Conservation (phyloP, 2,329 filamentous ascomycete genomes). For the Achaetomium macrosporum region DNA sequence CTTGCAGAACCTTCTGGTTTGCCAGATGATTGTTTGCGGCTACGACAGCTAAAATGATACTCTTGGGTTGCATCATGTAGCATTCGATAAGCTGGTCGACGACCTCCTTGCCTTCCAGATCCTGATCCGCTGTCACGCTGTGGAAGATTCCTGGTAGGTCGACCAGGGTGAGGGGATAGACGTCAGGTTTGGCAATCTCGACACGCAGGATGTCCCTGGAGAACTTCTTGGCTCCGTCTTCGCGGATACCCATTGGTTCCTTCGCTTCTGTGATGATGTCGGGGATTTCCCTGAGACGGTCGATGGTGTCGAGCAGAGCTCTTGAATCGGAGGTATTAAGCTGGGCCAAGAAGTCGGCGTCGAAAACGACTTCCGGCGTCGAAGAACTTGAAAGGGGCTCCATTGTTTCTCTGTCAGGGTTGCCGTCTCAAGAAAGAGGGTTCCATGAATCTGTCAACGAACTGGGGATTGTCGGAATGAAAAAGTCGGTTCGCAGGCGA, state of each 20-base stretch:
- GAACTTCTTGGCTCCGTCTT: conserved; percentile 5
- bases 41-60: conserved; percentile 54
- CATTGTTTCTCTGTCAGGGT: no score
- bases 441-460: no score
- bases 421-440: no score
- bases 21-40: conserved; percentile 51
- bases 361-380: not conserved
- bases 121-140: conserved; percentile 38
- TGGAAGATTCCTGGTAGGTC: conserved; percentile 53
- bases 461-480: no score
- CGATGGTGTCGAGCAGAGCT: conserved; percentile 19
- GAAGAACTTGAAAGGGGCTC: no score
- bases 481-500: no score
- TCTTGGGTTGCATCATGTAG: conserved; percentile 53
- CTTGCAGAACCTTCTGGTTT: conserved; percentile 50
- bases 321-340: conserved; percentile 1
- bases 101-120: conserved; percentile 35
- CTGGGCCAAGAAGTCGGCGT: not conserved
- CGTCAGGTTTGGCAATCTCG: conserved; percentile 41
- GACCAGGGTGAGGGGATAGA: conserved; percentile 51
- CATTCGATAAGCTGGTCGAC: conserved; percentile 43
- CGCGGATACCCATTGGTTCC: conserved; percentile 42
- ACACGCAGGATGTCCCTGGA: conserved; percentile 25
- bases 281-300: conserved; percentile 16
- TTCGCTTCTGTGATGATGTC: conserved; percentile 36